Percentiles rank a stretch among this genome's conserved stretches.
These are phyloP conservation scores for Solanum infundibuliforme DNA, from an alignment of 257 asterid species.

Conservation along the genomic window DNA sequence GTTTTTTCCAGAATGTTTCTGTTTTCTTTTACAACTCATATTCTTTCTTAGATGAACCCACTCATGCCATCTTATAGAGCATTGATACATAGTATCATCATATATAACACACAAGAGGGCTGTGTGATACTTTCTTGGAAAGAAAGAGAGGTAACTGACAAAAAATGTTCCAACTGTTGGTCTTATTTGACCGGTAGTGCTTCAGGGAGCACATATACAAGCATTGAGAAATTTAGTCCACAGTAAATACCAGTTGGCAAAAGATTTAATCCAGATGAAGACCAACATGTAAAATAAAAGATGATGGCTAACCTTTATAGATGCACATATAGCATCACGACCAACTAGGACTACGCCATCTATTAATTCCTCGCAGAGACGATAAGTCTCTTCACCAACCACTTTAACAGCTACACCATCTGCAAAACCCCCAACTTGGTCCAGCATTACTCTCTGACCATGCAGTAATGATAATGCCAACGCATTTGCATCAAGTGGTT, in stretches of 20 bases:
- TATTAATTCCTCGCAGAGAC: slow-evolving; percentile 63
- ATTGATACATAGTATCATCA: neutral
- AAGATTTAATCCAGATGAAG: neutral
- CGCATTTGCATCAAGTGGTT: slow-evolving; percentile 90
- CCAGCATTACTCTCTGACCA: slow-evolving; percentile 64
- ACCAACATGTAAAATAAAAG: neutral
- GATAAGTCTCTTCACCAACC: slow-evolving; percentile 85
- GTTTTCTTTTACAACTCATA: neutral
- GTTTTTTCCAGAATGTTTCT: neutral
- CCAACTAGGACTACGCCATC: slow-evolving; percentile 90
- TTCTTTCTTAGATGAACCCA: neutral
- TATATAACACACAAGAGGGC: neutral
- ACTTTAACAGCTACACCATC: slow-evolving; percentile 98
- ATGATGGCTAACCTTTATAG: slow-evolving; percentile 64
- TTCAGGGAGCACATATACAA: neutral
- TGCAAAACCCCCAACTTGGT: slow-evolving; percentile 94
- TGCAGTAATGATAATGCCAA: slow-evolving; percentile 84
- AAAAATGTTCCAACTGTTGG: neutral
- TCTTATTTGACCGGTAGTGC: neutral
- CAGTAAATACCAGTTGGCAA: neutral
- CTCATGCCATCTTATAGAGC: neutral
- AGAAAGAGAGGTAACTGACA: neutral
- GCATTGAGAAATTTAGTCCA: neutral
- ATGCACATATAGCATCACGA: slow-evolving; percentile 94
- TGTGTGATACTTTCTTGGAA: neutral